Evolutionary conservation across 768 basidiomycete species (phyloP), one percentile per base, ranked within the genome.

Genomic region (Steccherinum ochraceum): DNA sequence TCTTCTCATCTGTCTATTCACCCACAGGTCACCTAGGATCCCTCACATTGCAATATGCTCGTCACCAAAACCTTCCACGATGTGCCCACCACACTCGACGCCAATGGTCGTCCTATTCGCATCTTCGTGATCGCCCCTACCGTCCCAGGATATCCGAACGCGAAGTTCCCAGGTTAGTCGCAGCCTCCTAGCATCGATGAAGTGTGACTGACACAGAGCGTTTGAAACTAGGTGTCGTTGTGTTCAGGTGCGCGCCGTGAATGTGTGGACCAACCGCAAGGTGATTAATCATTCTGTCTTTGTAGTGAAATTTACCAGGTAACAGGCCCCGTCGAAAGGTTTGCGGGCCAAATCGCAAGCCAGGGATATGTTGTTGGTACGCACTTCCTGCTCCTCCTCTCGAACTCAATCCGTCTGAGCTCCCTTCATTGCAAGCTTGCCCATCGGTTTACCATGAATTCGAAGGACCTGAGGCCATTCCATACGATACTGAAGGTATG

Each of bases 271-370:
- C 13, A 19, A 5, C 7, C n/a, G 48, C 12, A 11, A 40, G 7
- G 3, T 11, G 47, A 44, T 5, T 42, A 23, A 41, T 50, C 41
- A 43, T 40, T 40, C 24, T 26, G 16, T 12, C 19, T 16, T 40
- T 19, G 30, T 61, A 93, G 91, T 60, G 93, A 95, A 71, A 97
- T 97, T 49, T 97, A 96, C 64, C 89, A 91, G 65, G 92, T 94
- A 1, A 94, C 91, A n/a, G 92, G 92, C 0, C 93, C 93, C 27
- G 93, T 95, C n/a, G 93, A 94, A 64, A 81, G 93, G 46, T 92
- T 89, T 62, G 88, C 87, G 0, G 83, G 86, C 12, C 86, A 89
- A 69, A 91, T 93, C 57, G 91, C 90, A 7, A 89, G 86, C 54
- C 85, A 91, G 24, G 90, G 90, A 56, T 90, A 79, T 57, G 78